A percentile compares a stretch with the other conserved stretches of the same genome.
Evolutionary conservation across 2,329 filamentous ascomycete genomes (phyloP).

Genomic region (Colletotrichum salicis): DNA sequence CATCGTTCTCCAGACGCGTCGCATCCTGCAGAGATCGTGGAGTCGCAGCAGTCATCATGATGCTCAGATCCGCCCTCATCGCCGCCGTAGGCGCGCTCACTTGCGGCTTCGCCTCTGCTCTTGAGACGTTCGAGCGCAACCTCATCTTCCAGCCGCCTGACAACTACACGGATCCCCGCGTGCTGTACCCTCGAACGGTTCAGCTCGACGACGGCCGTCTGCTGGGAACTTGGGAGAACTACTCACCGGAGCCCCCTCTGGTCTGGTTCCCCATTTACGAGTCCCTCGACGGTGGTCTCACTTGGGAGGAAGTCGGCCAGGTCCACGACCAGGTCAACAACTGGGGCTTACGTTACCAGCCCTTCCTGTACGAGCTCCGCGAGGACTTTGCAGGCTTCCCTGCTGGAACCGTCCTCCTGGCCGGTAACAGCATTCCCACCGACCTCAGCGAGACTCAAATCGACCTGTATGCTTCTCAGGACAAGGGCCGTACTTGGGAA

Average conservation of each 20-base stretch:
- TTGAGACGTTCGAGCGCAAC: constrained; percentile 40
- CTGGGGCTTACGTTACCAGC: constrained; percentile 76
- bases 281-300: constrained; percentile 64
- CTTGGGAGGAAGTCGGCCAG: constrained; percentile 71
- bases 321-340: constrained; percentile 72
- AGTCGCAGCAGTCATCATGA: constrained; percentile 18
- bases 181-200: constrained; percentile 56
- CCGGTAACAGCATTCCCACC: constrained; percentile 69
- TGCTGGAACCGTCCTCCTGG: constrained; percentile 71
- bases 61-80: constrained; percentile 33
- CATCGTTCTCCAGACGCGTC: constrained; percentile 5
- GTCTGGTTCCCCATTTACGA: constrained; percentile 66
- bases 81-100: constrained; percentile 22
- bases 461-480: constrained; percentile 73
- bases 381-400: constrained; percentile 65
- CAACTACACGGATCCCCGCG: constrained; percentile 55
- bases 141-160: constrained; percentile 55
- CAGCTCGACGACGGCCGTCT: constrained; percentile 59
- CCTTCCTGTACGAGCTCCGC: constrained; percentile 73
- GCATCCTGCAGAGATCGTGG: constrained; percentile 12
- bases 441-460: constrained; percentile 73
- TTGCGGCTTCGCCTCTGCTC: constrained; percentile 29
- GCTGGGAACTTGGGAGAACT: constrained; percentile 66
- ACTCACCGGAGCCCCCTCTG: constrained; percentile 64
- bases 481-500: constrained; percentile 71